phyloP scores from a whole-genome alignment of 768 basidiomycete genomes.

The Tricholoma bakamatsutake region DNA sequence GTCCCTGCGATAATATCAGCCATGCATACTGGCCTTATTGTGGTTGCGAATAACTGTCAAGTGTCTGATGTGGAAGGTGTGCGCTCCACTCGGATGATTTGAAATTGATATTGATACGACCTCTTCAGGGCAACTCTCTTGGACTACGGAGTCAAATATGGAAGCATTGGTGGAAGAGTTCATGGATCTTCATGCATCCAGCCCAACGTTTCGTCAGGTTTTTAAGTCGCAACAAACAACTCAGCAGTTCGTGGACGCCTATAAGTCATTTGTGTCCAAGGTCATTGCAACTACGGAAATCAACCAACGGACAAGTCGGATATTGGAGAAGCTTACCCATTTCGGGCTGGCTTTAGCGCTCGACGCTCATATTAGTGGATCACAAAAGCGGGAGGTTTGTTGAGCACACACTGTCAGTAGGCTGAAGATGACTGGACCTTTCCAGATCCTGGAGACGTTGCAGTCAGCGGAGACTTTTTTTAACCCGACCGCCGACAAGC shows the following conservation, averaged over 20 bases:
- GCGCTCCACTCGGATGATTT: conserved; percentile 12
- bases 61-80: conserved; percentile 24
- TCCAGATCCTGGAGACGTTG: conserved; percentile 52
- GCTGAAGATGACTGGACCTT: conserved; percentile 4
- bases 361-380: conserved; percentile 51
- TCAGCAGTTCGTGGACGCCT: conserved; percentile 60
- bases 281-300: conserved; percentile 32
- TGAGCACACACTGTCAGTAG: neutral
- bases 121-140: conserved; percentile 18
- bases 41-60: conserved; percentile 32
- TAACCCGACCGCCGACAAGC: conserved; percentile 41
- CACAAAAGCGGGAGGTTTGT: conserved; percentile 72
- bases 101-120: conserved; percentile 7
- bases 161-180: conserved; percentile 65
- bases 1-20: conserved; percentile 68
- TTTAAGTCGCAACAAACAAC: conserved; percentile 72
- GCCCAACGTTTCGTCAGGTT: conserved; percentile 59
- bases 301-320: conserved; percentile 40
- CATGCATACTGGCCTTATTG: conserved; percentile 49
- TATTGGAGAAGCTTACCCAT: conserved; percentile 67
- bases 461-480: conserved; percentile 48
- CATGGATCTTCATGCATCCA: conserved; percentile 61
- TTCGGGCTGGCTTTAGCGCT: conserved; percentile 63
- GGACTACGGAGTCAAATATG: conserved; percentile 35
- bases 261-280: conserved; percentile 46